A percentile compares a stretch with the other conserved stretches of the same genome.
Conservation (phyloP, 2,329 filamentous ascomycete genomes). For the Pseudogymnoascus sp. region DNA sequence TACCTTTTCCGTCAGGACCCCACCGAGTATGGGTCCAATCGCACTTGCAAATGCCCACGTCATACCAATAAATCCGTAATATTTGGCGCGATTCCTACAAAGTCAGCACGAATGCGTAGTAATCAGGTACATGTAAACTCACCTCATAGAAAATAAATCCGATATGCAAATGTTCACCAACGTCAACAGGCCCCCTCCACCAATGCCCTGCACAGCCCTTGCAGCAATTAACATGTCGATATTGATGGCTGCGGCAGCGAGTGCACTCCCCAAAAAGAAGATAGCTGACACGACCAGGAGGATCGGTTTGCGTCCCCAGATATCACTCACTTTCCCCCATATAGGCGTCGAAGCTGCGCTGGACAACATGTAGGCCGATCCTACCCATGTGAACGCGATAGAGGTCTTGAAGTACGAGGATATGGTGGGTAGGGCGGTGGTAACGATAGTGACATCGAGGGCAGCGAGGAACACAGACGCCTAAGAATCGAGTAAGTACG, state of each 20-base stretch:
- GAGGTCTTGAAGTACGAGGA: constrained; percentile 42
- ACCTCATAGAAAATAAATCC: constrained; percentile 43
- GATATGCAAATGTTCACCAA: constrained; percentile 46
- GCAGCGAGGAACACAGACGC: constrained; percentile 23
- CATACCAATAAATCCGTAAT: constrained; percentile 56
- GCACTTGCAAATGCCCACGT: constrained; percentile 59
- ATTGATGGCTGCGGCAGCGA: constrained; percentile 38
- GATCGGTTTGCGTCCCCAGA: constrained; percentile 48
- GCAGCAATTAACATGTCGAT: constrained; percentile 41
- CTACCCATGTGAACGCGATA: constrained; percentile 62
- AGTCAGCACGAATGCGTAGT: not conserved
- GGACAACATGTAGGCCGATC: constrained; percentile 62
- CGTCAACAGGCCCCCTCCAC: constrained; percentile 42
- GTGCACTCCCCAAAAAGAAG: constrained; percentile 44
- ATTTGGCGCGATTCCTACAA: constrained; percentile 33
- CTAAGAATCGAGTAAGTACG: not conserved
- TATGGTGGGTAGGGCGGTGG: constrained; percentile 53
- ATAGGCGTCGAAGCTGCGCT: constrained; percentile 58
- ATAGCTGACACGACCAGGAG: constrained; percentile 39
- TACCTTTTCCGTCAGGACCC: constrained; percentile 53
- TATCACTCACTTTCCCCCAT: constrained; percentile 58
- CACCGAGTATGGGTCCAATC: constrained; percentile 58
- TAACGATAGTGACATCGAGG: constrained; percentile 43
- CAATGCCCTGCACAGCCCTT: constrained; percentile 43
- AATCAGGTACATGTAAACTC: constrained; percentile 17